Evolutionary conservation across 495 filamentous ascomycete genomes (phyloP), one percentile per base, ranked within the genome.

Genomic region (Evernia prunastri): DNA sequence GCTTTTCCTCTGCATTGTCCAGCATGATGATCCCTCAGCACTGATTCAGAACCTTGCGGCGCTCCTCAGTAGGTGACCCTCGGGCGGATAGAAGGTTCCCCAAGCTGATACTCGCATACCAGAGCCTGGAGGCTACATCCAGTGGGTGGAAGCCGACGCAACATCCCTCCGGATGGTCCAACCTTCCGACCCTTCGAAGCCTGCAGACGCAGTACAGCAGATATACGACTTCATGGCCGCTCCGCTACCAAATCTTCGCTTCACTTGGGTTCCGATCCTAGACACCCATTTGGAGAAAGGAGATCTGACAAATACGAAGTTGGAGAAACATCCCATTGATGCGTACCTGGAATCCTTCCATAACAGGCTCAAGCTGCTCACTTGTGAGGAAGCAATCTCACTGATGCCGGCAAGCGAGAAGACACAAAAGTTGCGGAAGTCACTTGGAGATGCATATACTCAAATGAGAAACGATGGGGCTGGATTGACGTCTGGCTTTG

Each of bases 71-170:
- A 73, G 18, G 68, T 4, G 39, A 63, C 12, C 20, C 13, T 42
- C 27, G 12, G 56, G 33, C 13, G 13, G 10, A 35, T 25, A 8
- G 20, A 25, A 25, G 45, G 40, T 33, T n/a, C 15, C 18, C 57
- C 51, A 15, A 42, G 39, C 39, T 42, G 39, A 42, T 49, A 59
- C 7, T 23, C 35, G 17, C 29, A 5, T 12, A 56, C 12, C 40
- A 76, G 74, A 72, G 60, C 73, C 72, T 39, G 70, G 69, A 15
- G 76, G 76, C 12, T 73, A 70, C 59, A 65, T 78, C 40, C 76
- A 76, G 66, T 78, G 76, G 76, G 71, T 71, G 64, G 76, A 78
- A 51, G 58, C 70, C 23, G 72, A 75, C 12, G 39, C 39, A 42
- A 42, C 5, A 42, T 42, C 39, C 39, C 39, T 42, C 6, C 39